Percentiles rank a stretch among this genome's conserved stretches.
These are phyloP conservation scores for Beauveria australis DNA, from an alignment of 2,329 filamentous ascomycete species.

Conservation along the genomic window DNA sequence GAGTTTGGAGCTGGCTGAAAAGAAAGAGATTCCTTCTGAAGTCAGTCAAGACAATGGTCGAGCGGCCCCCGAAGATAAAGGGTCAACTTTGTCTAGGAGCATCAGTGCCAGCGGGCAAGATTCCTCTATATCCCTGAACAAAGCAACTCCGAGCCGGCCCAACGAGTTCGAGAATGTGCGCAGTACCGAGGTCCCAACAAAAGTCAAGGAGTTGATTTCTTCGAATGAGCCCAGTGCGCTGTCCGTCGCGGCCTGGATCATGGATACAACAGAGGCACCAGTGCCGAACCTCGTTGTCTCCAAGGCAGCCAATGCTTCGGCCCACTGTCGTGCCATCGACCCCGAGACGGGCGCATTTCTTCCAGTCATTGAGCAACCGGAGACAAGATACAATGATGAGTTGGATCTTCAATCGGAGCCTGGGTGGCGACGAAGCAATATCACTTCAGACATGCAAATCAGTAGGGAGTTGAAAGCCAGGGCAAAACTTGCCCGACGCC, in stretches of 20 bases:
- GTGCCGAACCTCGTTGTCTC: background rate
- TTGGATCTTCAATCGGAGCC: constrained; percentile 8
- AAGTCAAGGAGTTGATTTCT: background rate
- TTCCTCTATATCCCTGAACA: background rate
- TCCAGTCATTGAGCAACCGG: background rate
- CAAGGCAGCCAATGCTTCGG: background rate
- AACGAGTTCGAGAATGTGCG: background rate
- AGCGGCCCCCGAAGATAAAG: background rate
- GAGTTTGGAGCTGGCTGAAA: background rate
- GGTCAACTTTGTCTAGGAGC: background rate
- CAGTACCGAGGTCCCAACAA: background rate
- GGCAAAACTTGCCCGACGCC: constrained; percentile 12
- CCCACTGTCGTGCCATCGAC: background rate
- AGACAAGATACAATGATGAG: background rate
- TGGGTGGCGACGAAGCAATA: constrained; percentile 21
- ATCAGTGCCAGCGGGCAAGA: background rate
- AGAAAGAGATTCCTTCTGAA: background rate
- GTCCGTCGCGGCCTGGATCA: background rate
- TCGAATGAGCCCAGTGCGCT: background rate
- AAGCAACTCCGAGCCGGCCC: background rate
- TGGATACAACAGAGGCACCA: background rate
- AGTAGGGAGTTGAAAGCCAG: constrained; percentile 18
- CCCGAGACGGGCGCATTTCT: constrained; percentile 2
- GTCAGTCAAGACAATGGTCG: background rate
- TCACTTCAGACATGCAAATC: constrained; percentile 21